Percentiles rank a stretch among this genome's conserved stretches.
Conservation (phyloP, 169 alveolate genomes). For the Cryptosporidium felis region DNA sequence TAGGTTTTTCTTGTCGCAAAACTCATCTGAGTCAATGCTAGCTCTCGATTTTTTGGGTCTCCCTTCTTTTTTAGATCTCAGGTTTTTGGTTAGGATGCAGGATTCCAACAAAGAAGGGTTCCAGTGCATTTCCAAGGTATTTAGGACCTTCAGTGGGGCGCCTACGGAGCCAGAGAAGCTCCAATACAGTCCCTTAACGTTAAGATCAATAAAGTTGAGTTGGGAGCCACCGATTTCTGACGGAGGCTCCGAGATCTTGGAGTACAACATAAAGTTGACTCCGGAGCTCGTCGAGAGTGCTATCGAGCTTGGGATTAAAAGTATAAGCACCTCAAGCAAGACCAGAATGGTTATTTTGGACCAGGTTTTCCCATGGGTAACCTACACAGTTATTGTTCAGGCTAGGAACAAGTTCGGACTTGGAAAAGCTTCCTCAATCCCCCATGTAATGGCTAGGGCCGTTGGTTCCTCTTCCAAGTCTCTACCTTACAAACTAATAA, state of each 20-base stretch:
- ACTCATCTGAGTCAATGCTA: too few relatives aligned
- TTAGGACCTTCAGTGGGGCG: constrained; percentile 15
- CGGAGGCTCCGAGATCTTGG: constrained; percentile 24
- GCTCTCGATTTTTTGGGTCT: too few relatives aligned
- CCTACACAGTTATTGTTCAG: constrained; percentile 1
- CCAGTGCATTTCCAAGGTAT: constrained; percentile 29
- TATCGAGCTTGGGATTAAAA: neutral
- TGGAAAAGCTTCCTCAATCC: constrained; percentile 13
- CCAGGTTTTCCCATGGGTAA: neutral
- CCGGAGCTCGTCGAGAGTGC: neutral
- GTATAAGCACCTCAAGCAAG: neutral
- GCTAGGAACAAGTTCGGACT: constrained; percentile 48
- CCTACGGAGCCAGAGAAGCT: constrained; percentile 25
- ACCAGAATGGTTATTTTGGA: constrained; percentile 15
- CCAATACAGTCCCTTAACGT: constrained; percentile 28
- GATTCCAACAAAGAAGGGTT: constrained; percentile 8
- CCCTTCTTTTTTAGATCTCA: constrained; percentile 2
- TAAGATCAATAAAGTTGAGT: constrained; percentile 8
- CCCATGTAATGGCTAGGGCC: neutral
- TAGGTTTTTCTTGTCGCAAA: constrained; percentile 4
- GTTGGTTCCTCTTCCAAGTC: neutral
- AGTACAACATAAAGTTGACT: neutral
- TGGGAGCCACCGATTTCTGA: constrained; percentile 19
- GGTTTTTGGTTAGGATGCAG: neutral
- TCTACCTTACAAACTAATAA: neutral